phyloP scores from a whole-genome alignment of 768 basidiomycete species.

The Sistotremastrum suecicum region DNA sequence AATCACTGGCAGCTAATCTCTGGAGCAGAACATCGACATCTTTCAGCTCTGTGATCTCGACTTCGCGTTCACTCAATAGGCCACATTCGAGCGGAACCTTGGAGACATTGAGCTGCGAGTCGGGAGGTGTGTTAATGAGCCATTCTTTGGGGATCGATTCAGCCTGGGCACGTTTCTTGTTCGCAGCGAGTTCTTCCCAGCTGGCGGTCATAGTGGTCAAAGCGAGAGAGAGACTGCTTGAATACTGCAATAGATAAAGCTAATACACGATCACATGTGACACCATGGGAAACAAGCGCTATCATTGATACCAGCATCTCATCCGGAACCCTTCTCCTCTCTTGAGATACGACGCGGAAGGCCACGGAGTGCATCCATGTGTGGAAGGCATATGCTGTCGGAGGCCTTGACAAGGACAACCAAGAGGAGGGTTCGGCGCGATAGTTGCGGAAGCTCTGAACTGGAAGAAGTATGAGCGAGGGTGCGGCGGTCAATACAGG shows the following conservation, averaged over 20 bases:
- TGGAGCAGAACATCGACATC: conserved; percentile 37
- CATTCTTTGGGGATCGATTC: conserved; percentile 52
- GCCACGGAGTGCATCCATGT: too few species aligned
- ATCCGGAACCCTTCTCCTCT: too few species aligned
- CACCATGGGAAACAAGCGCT: too few species aligned
- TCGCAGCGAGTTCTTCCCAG: conserved; percentile 40
- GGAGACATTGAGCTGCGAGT: conserved; percentile 36
- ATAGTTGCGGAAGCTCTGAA: too few species aligned
- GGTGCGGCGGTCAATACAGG: too few species aligned
- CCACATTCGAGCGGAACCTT: conserved; percentile 41
- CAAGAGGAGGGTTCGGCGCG: too few species aligned
- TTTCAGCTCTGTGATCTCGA: conserved; percentile 44
- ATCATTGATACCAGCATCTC: too few species aligned
- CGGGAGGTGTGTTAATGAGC: conserved; percentile 35
- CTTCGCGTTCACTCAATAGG: conserved; percentile 38
- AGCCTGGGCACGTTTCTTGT: conserved; percentile 39
- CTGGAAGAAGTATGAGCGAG: too few species aligned
- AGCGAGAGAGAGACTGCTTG: conserved; percentile 1
- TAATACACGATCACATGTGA: too few species aligned
- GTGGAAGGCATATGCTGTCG: too few species aligned
- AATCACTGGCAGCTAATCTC: conserved; percentile 37
- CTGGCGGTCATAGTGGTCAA: conserved; percentile 13
- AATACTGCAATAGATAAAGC: neutral
- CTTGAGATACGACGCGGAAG: too few species aligned
- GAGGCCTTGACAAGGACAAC: too few species aligned